Conservation (phyloP, 2,329 filamentous ascomycete species). For the Cladosporium phlei region DNA sequence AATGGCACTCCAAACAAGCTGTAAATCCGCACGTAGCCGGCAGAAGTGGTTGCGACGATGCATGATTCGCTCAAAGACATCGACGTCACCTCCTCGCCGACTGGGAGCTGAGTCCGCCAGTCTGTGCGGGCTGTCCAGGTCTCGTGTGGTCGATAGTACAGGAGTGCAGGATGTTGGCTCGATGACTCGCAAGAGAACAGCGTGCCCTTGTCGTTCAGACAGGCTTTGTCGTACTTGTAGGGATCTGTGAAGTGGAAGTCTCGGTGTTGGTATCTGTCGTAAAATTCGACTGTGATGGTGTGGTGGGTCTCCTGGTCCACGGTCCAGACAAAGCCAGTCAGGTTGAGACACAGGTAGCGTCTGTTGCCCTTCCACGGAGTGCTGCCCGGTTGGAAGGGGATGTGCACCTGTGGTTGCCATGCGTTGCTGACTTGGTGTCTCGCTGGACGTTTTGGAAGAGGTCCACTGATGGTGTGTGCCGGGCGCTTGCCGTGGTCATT, state of each 20-base stretch:
- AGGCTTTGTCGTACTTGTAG: conserved; percentile 93
- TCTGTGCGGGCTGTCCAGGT: conserved; percentile 89
- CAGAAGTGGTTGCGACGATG: conserved; percentile 79
- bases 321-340: conserved; percentile 94
- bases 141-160: conserved; percentile 97
- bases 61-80: conserved; percentile 91
- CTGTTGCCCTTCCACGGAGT: conserved; percentile 94
- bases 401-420: conserved; percentile 66
- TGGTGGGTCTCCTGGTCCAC: conserved; percentile 85
- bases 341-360: conserved; percentile 86
- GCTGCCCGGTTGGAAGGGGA: conserved; percentile 85
- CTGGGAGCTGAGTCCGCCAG: conserved; percentile 83
- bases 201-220: conserved; percentile 75
- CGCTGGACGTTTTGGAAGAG: conserved; percentile 49
- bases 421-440: conserved; percentile 33
- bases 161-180: conserved; percentile 63
- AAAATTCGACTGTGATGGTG: conserved; percentile 95
- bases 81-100: conserved; percentile 77
- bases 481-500: conserved; percentile 61
- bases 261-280: conserved; percentile 84
- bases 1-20: conserved; percentile 88
- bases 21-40: conserved; percentile 86
- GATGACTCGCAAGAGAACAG: conserved; percentile 75
- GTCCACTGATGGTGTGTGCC: conserved; percentile 33
- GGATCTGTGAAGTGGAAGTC: conserved; percentile 98